A percentile compares a stretch with the other conserved stretches of the same genome.
Evolutionary conservation across 2,329 filamentous ascomycete species (phyloP).

Genomic region (Lasiodiplodia citricola): DNA sequence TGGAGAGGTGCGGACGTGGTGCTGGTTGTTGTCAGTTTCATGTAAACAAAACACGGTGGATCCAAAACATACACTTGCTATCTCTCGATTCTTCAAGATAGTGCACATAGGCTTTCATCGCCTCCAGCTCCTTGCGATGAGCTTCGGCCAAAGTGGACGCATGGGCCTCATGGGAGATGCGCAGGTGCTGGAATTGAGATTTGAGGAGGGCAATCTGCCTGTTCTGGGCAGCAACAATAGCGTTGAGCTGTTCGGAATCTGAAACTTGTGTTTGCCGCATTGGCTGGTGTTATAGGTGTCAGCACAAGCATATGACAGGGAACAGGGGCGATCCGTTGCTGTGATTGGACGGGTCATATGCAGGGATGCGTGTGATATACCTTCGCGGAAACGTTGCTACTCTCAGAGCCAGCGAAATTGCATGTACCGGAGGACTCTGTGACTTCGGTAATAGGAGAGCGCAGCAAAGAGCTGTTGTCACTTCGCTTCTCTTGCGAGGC

Average conservation of each 20-base stretch:
- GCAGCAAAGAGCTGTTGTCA: constrained; percentile 15
- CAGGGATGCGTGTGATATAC: constrained; percentile 20
- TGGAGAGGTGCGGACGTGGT: background rate
- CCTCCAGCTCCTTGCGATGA: constrained; percentile 48
- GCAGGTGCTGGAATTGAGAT: constrained; percentile 43
- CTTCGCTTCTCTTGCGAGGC: background rate
- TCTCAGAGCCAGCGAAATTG: constrained; percentile 12
- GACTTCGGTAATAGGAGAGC: constrained; percentile 21
- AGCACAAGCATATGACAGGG: constrained; percentile 6
- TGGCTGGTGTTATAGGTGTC: constrained; percentile 6
- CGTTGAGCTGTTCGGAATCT: constrained; percentile 35
- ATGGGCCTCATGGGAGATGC: constrained; percentile 47
- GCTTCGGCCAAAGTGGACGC: constrained; percentile 42
- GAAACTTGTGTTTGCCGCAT: constrained; percentile 17
- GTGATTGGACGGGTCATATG: background rate
- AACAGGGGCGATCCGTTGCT: background rate
- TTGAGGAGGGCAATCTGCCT: constrained; percentile 40
- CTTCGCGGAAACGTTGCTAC: constrained; percentile 17
- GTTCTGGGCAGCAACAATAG: constrained; percentile 39
- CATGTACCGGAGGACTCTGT: constrained; percentile 11
- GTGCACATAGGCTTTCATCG: constrained; percentile 44
- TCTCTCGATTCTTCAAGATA: constrained; percentile 42
- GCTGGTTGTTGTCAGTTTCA: background rate
- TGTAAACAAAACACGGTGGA: background rate
- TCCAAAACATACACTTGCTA: constrained; percentile 24